Evolutionary conservation across 768 basidiomycete genomes (phyloP), one percentile per base, ranked within the genome.

Genomic region (Stropharia rugosoannulata): DNA sequence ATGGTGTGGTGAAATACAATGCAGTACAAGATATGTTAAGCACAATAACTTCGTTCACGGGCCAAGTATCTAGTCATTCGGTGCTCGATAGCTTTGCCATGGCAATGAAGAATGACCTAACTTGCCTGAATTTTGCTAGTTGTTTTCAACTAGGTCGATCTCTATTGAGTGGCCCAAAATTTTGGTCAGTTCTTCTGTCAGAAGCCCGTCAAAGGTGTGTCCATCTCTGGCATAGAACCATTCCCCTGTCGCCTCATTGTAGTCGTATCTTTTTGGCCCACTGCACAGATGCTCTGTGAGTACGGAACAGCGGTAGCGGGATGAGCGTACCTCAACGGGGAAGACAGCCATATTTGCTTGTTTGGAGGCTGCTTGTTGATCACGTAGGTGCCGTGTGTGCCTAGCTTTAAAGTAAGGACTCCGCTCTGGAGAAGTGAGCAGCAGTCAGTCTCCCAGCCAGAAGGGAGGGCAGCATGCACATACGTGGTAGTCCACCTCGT

Each of bases 321-420:
- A 43, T 15, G 40, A 37, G 36, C 67, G 75, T 60, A 93, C 94
- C 91, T 93, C 61, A 84, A 68, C 0, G 95, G 95, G 8, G 90
- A 93, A 4, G 93, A 95, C 16, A 97, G 77, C 95, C 95, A 97
- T 62, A 97, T 96, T 67, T 97, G 95, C 73, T 93, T 93, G 68
- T 97, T 97, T 5, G 95, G 95, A 10, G 95, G 95, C 68, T 97
- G 95, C 76, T 96, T 97, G 73, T 97, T 97, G 72, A 97, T 87
- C 27, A 96, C 95, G 73, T 96, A 97, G 10, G 90, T 96, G 12
- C 93, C 93, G 53, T 85, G 74, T 39, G 78, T 73, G 29, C 87
- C 93, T 13, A 95, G 77, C 47, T 76, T 78, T 42, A 96, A 81
- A 1, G 94, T 97, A 35, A 97, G 69, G 29, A 97, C 95, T n/a